Evolutionary conservation across 305 asterid species (phyloP), one percentile per base, ranked within the genome.

Genomic region (Solanum aculeatissimum): DNA sequence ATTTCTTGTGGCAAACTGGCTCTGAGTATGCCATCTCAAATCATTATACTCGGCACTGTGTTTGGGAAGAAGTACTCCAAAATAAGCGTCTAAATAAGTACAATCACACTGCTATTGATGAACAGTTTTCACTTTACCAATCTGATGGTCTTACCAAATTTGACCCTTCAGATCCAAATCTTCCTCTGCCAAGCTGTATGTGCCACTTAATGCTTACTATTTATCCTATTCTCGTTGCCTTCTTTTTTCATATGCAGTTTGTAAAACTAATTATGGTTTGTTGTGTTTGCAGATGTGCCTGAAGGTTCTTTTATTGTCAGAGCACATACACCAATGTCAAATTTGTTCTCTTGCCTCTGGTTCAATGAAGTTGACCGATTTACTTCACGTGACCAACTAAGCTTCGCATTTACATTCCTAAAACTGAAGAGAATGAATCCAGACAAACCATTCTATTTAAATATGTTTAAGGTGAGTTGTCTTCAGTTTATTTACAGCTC

Each of bases 61-160:
- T 96, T 78, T 94, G 98, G 98, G 98, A 96, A 81, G 99, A 96
- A 88, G 98, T 94, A 40, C 87, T 94, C 87, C 99, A 96, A 84
- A 96, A 96, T 87, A 96, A 96, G 88, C 91, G 95, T 88, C 90
- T 96, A 70, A 93, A 94, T 86, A 96, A 96, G 93, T 96, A 93
- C 89, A 91, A 93, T 85, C 98, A 91, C 88, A 82, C 96, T 18
- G 94, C 93, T 83, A 93, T 94, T 75, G 98, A 96, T 75, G 96
- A 96, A 85, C 98, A 94, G 91, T 94, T 94, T 84, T 87, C 89
- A 85, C 83, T 90, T 51, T 96, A 96, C 88, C 97, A 89, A 87
- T 91, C 94, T 68, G 99, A 96, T 83, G 99, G 99, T 80, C 97
- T 96, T 70, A 88, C 92, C 84, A 94, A 94, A 92, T 93, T 92